A percentile compares a stretch with the other conserved stretches of the same genome.
phyloP scores from a whole-genome alignment of 2,329 filamentous ascomycete species.

The Volutella citrinella region DNA sequence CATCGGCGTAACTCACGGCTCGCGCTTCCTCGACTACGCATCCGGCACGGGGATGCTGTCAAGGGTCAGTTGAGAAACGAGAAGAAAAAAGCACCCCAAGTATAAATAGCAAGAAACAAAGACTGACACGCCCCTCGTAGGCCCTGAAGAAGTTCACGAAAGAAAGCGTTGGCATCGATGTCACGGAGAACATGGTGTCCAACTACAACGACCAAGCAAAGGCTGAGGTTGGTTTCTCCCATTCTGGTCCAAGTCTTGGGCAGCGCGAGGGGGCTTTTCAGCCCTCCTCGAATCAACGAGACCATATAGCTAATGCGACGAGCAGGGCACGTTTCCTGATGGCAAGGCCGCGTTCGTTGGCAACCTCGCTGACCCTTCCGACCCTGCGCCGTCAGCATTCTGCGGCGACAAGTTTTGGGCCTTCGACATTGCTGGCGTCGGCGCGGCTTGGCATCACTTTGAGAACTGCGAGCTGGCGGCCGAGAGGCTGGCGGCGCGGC shows the following conservation, averaged over 20 bases:
- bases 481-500: constrained; percentile 54
- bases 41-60: constrained; percentile 70
- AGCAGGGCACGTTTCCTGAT: no score
- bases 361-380: constrained; percentile 49
- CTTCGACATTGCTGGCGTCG: constrained; percentile 67
- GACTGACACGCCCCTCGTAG: no score
- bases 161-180: constrained; percentile 64
- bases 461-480: constrained; percentile 61
- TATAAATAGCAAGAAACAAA: no score
- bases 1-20: constrained; percentile 49
- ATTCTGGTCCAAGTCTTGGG: neutral
- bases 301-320: no score
- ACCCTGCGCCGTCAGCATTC: constrained; percentile 52
- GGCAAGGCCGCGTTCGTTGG: constrained; percentile 50
- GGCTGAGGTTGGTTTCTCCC: constrained; percentile 43
- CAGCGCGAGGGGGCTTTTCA: no score
- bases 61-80: constrained; percentile 42
- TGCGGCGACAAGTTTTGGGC: constrained; percentile 59
- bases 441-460: constrained; percentile 66
- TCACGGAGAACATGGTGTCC: constrained; percentile 68
- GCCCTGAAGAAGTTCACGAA: no score
- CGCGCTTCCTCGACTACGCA: constrained; percentile 70
- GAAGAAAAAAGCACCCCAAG: no score
- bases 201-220: constrained; percentile 61
- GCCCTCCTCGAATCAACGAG: no score